These are phyloP conservation scores for Trichoderma pleuroti DNA, from an alignment of 2,329 filamentous ascomycete genomes.

Conservation along the genomic window DNA sequence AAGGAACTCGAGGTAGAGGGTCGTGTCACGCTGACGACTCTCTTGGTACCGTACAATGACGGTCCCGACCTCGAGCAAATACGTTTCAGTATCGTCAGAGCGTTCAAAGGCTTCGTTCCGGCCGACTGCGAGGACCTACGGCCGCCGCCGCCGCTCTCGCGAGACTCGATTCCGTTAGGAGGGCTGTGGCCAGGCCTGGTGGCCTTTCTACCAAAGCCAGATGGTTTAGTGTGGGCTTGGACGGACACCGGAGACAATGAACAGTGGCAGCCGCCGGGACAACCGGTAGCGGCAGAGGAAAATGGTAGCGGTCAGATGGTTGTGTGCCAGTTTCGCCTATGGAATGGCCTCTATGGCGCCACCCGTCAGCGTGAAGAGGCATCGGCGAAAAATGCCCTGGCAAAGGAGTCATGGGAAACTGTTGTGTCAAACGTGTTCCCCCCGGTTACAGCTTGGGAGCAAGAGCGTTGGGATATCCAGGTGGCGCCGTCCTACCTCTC, in stretches of 20 bases:
- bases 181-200: neutral
- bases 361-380: neutral
- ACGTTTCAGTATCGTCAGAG: neutral
- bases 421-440: neutral
- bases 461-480: neutral
- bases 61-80: neutral
- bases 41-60: neutral
- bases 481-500: neutral
- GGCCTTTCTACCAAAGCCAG: neutral
- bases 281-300: neutral
- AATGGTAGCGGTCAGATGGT: neutral
- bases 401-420: neutral
- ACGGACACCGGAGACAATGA: neutral
- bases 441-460: neutral
- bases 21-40: neutral
- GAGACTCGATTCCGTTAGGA: neutral
- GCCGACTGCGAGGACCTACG: neutral
- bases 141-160: neutral
- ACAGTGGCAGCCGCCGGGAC: neutral
- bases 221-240: neutral
- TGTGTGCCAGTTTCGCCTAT: neutral
- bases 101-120: neutral
- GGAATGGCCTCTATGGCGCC: neutral
- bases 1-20: neutral
- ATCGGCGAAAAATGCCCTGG: neutral